These are phyloP conservation scores for Aciculosporium take DNA, from an alignment of 2,329 filamentous ascomycete genomes.

Conservation along the genomic window DNA sequence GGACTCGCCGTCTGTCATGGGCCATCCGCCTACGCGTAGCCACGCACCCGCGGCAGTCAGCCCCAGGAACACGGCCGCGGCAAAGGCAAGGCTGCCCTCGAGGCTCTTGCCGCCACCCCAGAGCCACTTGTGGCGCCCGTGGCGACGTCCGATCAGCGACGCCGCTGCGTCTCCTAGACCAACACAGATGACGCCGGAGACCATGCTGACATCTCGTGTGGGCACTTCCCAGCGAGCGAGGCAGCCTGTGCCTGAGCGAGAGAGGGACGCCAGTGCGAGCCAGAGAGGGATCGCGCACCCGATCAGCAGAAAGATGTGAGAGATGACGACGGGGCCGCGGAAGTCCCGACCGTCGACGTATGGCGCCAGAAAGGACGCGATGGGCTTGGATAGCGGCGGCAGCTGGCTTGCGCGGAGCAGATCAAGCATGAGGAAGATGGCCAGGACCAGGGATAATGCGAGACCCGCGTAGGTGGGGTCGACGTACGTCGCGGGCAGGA, in stretches of 20 bases:
- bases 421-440: constrained; percentile 78
- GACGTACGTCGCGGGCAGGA: constrained; percentile 72
- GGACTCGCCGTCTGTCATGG: constrained; percentile 33
- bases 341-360: constrained; percentile 93
- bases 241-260: constrained; percentile 38
- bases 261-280: constrained; percentile 62
- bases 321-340: constrained; percentile 85
- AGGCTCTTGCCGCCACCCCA: constrained; percentile 96
- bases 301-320: constrained; percentile 88
- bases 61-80: constrained; percentile 60
- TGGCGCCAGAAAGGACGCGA: constrained; percentile 76
- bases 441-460: constrained; percentile 64
- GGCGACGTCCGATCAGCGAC: constrained; percentile 75
- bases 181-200: constrained; percentile 84
- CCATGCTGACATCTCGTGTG: constrained; percentile 70
- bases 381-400: constrained; percentile 71
- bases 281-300: constrained; percentile 91
- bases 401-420: constrained; percentile 81
- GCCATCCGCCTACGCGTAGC: constrained; percentile 65
- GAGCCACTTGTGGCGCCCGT: constrained; percentile 78
- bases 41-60: constrained; percentile 57
- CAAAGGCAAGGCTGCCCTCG: constrained; percentile 76
- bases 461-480: constrained; percentile 75
- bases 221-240: constrained; percentile 63
- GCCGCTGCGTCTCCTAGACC: constrained; percentile 91